Evolutionary conservation across 148 eudicot species (phyloP).

Genomic region (Rhododendron vialii): DNA sequence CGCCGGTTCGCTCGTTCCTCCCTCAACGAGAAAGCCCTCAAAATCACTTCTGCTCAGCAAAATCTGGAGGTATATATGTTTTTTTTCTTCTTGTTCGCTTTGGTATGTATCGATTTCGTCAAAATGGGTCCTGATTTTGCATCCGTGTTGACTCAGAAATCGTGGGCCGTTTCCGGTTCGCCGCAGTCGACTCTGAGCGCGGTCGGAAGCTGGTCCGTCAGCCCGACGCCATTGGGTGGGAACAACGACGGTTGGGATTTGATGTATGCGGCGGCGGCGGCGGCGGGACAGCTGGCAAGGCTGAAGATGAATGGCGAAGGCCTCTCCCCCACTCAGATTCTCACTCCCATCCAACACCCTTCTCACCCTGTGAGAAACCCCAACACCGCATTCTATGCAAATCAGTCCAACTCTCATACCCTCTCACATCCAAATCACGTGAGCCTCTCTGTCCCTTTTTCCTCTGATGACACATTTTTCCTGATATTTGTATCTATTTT

Average conservation of each 20-base stretch:
- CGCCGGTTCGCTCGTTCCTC: conserved; percentile 43
- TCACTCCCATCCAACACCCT: neutral
- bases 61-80: conserved; percentile 16
- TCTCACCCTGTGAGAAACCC: neutral
- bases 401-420: conserved; percentile 12
- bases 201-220: conserved; percentile 23
- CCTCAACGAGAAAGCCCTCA: conserved; percentile 16
- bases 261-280: conserved; percentile 36
- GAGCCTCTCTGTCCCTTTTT: neutral
- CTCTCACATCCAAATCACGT: conserved; percentile 17
- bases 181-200: conserved; percentile 68
- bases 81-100: neutral
- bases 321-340: conserved; percentile 11
- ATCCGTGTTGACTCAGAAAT: conserved; percentile 25
- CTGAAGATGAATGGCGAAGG: conserved; percentile 40
- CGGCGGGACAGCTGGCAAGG: conserved; percentile 49
- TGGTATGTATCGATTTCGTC: neutral
- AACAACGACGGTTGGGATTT: conserved; percentile 45
- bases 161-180: conserved; percentile 40
- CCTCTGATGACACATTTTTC: neutral
- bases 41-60: neutral
- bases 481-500: neutral
- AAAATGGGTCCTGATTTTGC: neutral
- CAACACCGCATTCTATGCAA: conserved; percentile 1
- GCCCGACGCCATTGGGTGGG: conserved; percentile 25